A percentile compares a stretch with the other conserved stretches of the same genome.
Conservation (phyloP, 2,329 filamentous ascomycete genomes). For the Sporothrix dimorphospora region DNA sequence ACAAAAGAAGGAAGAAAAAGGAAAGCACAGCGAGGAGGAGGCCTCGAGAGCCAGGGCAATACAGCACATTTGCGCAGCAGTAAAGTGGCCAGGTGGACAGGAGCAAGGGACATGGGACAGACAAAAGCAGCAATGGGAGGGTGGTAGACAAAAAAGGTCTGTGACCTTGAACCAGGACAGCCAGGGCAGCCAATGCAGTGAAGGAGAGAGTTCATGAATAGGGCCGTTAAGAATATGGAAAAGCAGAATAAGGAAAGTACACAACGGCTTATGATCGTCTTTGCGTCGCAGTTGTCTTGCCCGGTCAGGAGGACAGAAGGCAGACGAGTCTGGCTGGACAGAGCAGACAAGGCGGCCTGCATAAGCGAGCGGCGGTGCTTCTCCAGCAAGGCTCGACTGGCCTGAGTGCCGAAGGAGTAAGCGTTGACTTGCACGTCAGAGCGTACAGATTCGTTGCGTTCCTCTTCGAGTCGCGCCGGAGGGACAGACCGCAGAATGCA, state of each 20-base stretch:
- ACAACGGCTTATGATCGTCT: neutral
- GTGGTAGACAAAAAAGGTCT: neutral
- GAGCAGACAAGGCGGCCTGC: neutral
- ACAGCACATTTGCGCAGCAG: neutral
- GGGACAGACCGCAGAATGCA: constrained; percentile 4
- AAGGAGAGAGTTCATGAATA: neutral
- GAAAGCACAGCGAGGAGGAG: neutral
- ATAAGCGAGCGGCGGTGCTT: neutral
- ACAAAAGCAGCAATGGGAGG: no score
- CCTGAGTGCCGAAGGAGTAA: neutral
- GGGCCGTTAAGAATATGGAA: neutral
- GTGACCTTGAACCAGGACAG: neutral
- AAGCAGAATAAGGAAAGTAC: neutral
- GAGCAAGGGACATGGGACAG: neutral
- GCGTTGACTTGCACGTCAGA: neutral
- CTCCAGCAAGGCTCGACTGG: neutral
- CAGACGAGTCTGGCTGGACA: neutral
- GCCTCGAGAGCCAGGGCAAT: neutral
- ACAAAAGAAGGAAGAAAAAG: no score
- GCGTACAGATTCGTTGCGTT: neutral
- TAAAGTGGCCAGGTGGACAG: neutral
- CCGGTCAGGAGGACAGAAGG: neutral
- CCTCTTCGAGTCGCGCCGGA: neutral
- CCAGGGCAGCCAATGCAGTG: neutral
- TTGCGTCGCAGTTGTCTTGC: neutral